Base-by-base conservation (phyloP, 2,329 filamentous ascomycete genomes). In the Monilinia polystroma region DNA sequence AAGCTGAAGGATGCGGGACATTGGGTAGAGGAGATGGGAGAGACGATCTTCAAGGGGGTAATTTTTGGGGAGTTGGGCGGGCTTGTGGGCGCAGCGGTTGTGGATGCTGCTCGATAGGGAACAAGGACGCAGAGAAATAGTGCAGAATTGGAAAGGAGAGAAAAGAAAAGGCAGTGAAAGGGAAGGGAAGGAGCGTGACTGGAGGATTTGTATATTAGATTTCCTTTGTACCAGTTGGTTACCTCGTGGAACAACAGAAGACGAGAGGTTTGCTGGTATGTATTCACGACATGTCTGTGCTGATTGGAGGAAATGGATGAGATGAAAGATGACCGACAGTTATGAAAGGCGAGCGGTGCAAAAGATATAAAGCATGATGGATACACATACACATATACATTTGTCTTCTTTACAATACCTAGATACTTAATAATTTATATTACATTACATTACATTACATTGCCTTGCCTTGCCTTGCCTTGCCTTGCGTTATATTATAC, bases 1-100 rank as follows among this genome's bases (percentile, higher is more conserved):
- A 74, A 70, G 64, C 65, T 77, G 51, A 74, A 70, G 59, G 70
- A 73, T 14, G 73, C 73, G n/a, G 76, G 75, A 0, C 71, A 76
- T 29, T 76, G 75, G 76, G 73, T 70, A 5, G 75, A 75, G 63
- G 76, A 70, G 26, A 68, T 74, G 64, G 72, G 72, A 7, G 73
- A 74, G 63, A 69, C 72, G 18, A 67, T 77, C 23, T 70, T 77
- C 12, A 76, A 76, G 66, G 75, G 75, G 0, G 71, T 77, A 1
- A 45, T 77, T 10, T 77, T 77, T 73, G 72, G 74, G 26, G 74
- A 76, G 66, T 57, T 77, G 53, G 74, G 69, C 11, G 75, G 71
- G 3, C 69, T 70, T 12, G 72, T 77, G 2, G 75, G 73, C 11
- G 63, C 68, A 11, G 73, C 70, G 67, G 73, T 73, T 66, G 69